Conservation (phyloP, 768 basidiomycete genomes). For the Amanita rubescens region DNA sequence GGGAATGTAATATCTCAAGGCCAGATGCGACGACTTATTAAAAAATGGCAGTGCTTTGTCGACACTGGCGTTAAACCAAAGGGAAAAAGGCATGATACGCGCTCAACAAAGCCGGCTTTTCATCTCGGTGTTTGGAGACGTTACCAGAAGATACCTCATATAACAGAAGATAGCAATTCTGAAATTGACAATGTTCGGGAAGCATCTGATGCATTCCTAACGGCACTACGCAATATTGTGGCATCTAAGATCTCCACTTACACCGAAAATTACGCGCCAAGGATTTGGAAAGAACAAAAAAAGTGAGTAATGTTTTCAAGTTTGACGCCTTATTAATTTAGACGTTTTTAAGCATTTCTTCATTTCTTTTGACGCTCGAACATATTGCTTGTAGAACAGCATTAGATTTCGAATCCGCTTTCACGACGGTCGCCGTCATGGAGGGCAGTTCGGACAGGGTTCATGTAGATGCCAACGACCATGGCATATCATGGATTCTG, state of each 20-base stretch:
- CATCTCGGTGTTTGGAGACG: neutral
- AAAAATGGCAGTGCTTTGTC: neutral
- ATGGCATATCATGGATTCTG: neutral
- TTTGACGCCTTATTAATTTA: neutral
- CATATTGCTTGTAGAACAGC: neutral
- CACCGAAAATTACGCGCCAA: neutral
- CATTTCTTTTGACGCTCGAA: neutral
- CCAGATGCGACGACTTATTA: neutral
- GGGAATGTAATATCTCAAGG: neutral
- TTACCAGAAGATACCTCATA: neutral
- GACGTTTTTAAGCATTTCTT: neutral
- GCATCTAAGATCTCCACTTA: neutral
- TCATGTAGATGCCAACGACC: neutral
- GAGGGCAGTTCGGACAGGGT: neutral
- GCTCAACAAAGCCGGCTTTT: neutral
- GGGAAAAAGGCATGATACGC: neutral
- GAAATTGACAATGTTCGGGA: neutral
- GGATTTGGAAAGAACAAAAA: neutral
- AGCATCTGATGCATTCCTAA: neutral
- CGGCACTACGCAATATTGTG: neutral
- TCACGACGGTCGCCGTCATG: neutral
- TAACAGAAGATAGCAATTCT: neutral
- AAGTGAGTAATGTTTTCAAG: neutral
- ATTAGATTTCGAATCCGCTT: neutral
- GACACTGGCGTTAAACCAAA: neutral